A percentile compares a stretch with the other conserved stretches of the same genome.
Evolutionary conservation across 176 grass and related monocot genomes (phyloP).

Genomic region (Neostapfia colusana): DNA sequence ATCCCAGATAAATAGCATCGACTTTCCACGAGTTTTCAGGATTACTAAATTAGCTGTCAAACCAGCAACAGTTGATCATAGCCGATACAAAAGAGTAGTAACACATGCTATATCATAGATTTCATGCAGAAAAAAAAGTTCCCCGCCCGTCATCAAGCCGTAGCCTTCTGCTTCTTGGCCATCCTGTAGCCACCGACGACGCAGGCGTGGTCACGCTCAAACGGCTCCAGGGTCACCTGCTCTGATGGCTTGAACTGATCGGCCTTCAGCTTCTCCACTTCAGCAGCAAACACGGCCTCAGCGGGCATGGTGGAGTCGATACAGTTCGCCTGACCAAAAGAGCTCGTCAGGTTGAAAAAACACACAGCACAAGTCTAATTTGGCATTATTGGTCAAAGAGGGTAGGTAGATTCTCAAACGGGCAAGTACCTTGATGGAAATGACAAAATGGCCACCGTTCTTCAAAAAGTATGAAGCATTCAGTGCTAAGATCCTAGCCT

Average conservation of each 20-base stretch:
- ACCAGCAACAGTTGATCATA: background rate
- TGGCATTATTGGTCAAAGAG: background rate
- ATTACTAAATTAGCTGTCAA: background rate
- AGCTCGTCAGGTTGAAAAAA: background rate
- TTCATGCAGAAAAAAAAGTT: too few relatives aligned
- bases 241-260: conserved; percentile 88
- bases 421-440: conserved; percentile 80
- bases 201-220: conserved; percentile 71
- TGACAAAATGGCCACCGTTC: conserved; percentile 90
- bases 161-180: conserved; percentile 72
- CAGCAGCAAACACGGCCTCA: conserved; percentile 66
- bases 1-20: background rate
- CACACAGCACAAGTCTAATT: too few relatives aligned
- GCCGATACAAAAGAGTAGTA: conserved; percentile 8
- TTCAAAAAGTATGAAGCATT: conserved; percentile 88
- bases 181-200: conserved; percentile 78
- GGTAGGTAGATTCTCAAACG: background rate
- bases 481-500: conserved; percentile 92
- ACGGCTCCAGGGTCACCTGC: conserved; percentile 84
- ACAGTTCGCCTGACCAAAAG: conserved; percentile 59
- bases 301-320: conserved; percentile 73
- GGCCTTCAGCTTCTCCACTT: conserved; percentile 84
- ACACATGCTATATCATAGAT: background rate
- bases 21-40: too few relatives aligned
- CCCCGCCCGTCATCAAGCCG: background rate